These are phyloP conservation scores for Apiospora sp. DNA, from an alignment of 2,329 filamentous ascomycete genomes.

Conservation along the genomic window DNA sequence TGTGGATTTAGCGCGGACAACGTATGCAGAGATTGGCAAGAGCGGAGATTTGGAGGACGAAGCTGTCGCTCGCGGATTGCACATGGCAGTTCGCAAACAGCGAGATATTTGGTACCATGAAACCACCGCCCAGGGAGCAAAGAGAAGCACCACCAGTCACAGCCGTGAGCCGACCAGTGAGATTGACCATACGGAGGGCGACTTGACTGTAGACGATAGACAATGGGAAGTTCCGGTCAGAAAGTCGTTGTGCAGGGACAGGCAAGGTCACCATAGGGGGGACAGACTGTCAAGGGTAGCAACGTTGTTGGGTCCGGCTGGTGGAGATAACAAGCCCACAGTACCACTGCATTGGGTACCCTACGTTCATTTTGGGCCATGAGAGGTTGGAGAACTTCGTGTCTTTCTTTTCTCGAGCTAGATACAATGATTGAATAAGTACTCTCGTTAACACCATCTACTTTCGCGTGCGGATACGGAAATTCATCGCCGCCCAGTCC, in stretches of 20 bases:
- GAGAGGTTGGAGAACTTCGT: neutral
- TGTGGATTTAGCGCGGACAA: slow-evolving; percentile 39
- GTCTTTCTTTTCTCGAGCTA: too few species aligned
- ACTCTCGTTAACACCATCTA: too few species aligned
- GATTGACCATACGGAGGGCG: neutral
- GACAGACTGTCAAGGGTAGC: neutral
- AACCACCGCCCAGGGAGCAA: neutral
- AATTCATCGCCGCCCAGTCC: too few species aligned
- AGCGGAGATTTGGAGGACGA: slow-evolving; percentile 6
- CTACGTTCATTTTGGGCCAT: slow-evolving; percentile 23
- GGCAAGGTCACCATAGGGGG: neutral
- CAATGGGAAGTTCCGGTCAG: neutral
- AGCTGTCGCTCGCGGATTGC: neutral
- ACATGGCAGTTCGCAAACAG: neutral
- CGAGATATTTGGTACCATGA: neutral
- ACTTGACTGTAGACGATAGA: neutral
- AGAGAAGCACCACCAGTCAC: neutral
- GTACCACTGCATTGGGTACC: slow-evolving; percentile 5
- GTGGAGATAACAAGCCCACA: neutral
- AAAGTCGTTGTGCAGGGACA: too few species aligned
- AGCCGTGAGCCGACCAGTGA: neutral
- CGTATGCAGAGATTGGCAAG: slow-evolving; percentile 35
- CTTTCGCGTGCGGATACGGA: too few species aligned
- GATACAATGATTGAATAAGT: too few species aligned
- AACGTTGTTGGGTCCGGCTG: neutral